Evolutionary conservation across 441 rosid genomes (phyloP).

Genomic region (Hypseocharis bilobata): DNA sequence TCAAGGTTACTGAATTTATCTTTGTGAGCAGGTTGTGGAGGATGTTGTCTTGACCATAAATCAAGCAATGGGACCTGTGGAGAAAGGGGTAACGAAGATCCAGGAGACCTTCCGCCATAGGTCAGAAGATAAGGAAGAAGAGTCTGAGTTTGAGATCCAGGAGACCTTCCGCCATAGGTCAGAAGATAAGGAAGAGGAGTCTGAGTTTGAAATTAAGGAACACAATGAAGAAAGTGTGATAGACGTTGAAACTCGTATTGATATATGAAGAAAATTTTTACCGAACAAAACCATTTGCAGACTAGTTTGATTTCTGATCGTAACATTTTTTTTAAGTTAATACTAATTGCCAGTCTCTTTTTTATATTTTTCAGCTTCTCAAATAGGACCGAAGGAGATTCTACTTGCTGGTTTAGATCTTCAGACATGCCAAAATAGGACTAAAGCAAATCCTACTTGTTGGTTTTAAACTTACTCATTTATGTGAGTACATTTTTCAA

Average conservation of each 20-base stretch:
- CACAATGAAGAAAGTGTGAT: conserved; percentile 8
- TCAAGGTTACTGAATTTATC: neutral
- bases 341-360: too few species aligned
- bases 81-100: conserved; percentile 67
- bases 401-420: too few species aligned
- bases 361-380: too few species aligned
- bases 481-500: too few species aligned
- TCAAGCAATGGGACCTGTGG: conserved; percentile 77
- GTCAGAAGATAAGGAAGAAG: conserved; percentile 29
- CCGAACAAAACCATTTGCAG: too few species aligned
- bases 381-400: too few species aligned
- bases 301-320: too few species aligned
- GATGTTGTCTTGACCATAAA: conserved; percentile 78
- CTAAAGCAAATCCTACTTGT: too few species aligned
- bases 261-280: neutral
- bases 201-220: conserved; percentile 30
- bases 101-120: conserved; percentile 53
- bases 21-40: conserved; percentile 44
- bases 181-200: conserved; percentile 26
- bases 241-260: neutral
- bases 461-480: too few species aligned
- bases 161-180: conserved; percentile 46
- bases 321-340: too few species aligned
- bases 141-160: conserved; percentile 21
- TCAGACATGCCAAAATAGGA: too few species aligned